Evolutionary conservation across 345 rosid species (phyloP).

Genomic region (Eutrema yunnanense): DNA sequence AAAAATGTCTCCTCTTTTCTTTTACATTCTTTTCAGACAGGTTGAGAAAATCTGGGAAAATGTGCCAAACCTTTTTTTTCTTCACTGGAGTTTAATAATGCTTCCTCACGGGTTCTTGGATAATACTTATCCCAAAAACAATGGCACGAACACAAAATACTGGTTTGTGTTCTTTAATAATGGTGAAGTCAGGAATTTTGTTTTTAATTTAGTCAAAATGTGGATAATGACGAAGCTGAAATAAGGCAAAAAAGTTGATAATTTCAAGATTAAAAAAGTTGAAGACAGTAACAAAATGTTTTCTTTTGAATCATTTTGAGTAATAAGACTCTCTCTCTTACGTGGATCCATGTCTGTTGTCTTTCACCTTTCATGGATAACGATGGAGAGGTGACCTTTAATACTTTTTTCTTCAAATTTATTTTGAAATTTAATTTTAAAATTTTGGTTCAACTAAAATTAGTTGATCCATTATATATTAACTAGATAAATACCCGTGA

Average conservation of each 20-base stretch:
- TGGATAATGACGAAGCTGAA: background rate
- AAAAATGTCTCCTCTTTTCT: conserved; percentile 5
- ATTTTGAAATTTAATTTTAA: too few species aligned
- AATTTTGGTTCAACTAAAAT: too few species aligned
- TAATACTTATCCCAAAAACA: background rate
- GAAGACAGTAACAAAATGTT: background rate
- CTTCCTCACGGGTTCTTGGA: conserved; percentile 16
- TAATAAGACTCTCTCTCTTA: background rate
- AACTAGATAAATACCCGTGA: too few species aligned
- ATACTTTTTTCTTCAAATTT: too few species aligned
- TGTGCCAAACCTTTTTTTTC: conserved; percentile 17
- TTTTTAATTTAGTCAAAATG: background rate
- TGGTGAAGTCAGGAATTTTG: background rate
- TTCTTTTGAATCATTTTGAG: background rate
- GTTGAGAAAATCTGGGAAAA: background rate
- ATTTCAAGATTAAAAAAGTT: background rate
- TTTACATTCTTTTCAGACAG: too few species aligned
- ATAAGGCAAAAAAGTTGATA: background rate
- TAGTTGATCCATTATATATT: too few species aligned
- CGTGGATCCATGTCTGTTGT: conserved; percentile 23
- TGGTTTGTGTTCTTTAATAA: background rate
- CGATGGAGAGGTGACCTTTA: conserved; percentile 24
- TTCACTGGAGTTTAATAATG: background rate
- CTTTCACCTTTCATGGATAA: conserved; percentile 28
- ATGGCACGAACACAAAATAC: background rate